Evolutionary conservation across 2,329 filamentous ascomycete species (phyloP).

Genomic region (Ophiostoma ips): DNA sequence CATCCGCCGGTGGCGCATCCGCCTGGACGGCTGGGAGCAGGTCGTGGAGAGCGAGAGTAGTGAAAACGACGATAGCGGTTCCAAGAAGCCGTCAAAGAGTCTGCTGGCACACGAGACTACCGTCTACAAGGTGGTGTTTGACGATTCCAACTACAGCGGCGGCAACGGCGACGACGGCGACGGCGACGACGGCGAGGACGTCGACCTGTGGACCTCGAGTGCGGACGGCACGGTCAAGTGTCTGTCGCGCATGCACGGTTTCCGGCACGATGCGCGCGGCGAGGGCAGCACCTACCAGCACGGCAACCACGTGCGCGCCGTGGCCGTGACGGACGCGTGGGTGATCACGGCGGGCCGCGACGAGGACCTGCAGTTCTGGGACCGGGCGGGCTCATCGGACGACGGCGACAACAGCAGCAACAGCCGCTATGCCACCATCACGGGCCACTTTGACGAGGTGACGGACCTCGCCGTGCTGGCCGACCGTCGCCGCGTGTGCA

Average conservation of each 20-base stretch:
- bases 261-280: constrained; percentile 27
- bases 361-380: constrained; percentile 86
- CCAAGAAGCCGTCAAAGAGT: constrained; percentile 9
- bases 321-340: constrained; percentile 63
- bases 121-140: constrained; percentile 65
- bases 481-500: constrained; percentile 46
- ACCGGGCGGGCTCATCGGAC: constrained; percentile 68
- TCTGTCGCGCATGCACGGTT: constrained; percentile 53
- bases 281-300: constrained; percentile 62
- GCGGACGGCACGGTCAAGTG: constrained; percentile 82
- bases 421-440: constrained; percentile 54
- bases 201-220: constrained; percentile 83
- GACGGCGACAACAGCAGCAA: constrained; percentile 67
- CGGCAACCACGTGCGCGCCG: constrained; percentile 78
- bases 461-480: constrained; percentile 59
- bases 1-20: constrained; percentile 65
- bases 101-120: constrained; percentile 79
- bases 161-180: background rate
- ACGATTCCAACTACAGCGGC: constrained; percentile 6
- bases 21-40: constrained; percentile 37
- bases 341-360: constrained; percentile 80
- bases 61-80: background rate
- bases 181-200: constrained; percentile 43
- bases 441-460: constrained; percentile 87
- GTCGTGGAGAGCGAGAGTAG: constrained; percentile 26